Evolutionary conservation across 306 rosid species (phyloP), one percentile per base, ranked within the genome.

Genomic region (Abrus precatorius): DNA sequence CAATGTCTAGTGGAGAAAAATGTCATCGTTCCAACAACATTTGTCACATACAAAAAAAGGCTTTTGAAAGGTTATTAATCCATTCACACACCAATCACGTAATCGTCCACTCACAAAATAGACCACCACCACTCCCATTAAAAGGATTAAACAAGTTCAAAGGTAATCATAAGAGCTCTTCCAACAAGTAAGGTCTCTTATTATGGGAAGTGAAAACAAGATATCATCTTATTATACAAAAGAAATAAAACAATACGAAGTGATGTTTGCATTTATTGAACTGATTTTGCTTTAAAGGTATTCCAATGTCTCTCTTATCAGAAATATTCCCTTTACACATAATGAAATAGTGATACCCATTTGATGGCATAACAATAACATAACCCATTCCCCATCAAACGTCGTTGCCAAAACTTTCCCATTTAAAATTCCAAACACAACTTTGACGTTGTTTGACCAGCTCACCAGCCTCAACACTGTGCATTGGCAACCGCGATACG

Each of bases 1-100:
- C 11, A 36, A 32, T 33, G 34, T 9, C 40, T n/a, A 55, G 70
- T 74, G 84, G 84, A 80, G 9, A 52, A 63, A 53, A 80, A 10
- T 64, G 80, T 74, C 84, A 81, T 66, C 55, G 1, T 74, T 81
- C 84, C 84, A 81, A 81, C 53, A 74, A 65, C 1, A 41, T 45
- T 64, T 81, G 84, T 66, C 84, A 52, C 62, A 3, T 40, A 4
- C 57, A 27, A n/a, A 28, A 14, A 59, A 53, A 1, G 20, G 7
- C 3, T 52, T 65, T 49, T 30, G 59, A 34, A 60, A 32, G 56
- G 30, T 59, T 60, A 4, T 50, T 76, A 14, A 47, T 28, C 62
- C 38, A 20, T 76, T 43, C 28, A 7, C 36, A 33, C 3, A 76
- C 5, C 61, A 62, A 33, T 47, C 33, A 10, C 13, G 40, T 14